Percentiles rank a stretch among this genome's conserved stretches.
These are phyloP conservation scores for Chaetomium sp. DNA, from an alignment of 2,329 filamentous ascomycete genomes.

Conservation along the genomic window DNA sequence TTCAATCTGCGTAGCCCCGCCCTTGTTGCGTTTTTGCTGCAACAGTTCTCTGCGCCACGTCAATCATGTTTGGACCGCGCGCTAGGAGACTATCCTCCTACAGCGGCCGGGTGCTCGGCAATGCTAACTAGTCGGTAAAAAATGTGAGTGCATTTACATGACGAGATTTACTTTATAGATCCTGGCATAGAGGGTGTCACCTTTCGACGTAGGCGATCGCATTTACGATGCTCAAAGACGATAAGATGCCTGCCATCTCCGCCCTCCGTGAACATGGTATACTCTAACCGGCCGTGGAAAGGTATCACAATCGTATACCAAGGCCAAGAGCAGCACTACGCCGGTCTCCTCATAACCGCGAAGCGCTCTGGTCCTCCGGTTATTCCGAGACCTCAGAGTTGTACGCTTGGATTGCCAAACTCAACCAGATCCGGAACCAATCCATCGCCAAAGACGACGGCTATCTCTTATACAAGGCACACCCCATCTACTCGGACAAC, in stretches of 20 bases:
- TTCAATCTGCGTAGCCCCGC: neutral
- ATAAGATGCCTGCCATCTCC: slow-evolving; percentile 7
- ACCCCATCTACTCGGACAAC: slow-evolving; percentile 44
- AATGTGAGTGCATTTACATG: slow-evolving; percentile 41
- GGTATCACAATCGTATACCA: slow-evolving; percentile 61
- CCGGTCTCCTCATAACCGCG: slow-evolving; percentile 52
- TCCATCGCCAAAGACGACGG: slow-evolving; percentile 43
- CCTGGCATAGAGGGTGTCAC: neutral
- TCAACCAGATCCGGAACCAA: slow-evolving; percentile 55
- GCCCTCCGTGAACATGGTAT: neutral
- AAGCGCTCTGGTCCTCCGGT: slow-evolving; percentile 52
- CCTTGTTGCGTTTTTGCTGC: neutral
- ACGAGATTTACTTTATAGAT: neutral
- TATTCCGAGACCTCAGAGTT: slow-evolving; percentile 48
- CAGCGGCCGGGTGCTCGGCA: neutral
- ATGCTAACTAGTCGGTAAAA: slow-evolving; percentile 41
- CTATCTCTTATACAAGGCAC: slow-evolving; percentile 46
- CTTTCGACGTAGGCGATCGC: slow-evolving; percentile 44
- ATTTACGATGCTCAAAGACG: slow-evolving; percentile 57
- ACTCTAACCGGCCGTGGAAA: neutral
- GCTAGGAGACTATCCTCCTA: neutral
- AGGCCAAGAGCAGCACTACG: slow-evolving; percentile 59
- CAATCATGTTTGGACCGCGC: neutral
- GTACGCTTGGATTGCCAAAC: slow-evolving; percentile 48
- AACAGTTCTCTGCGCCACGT: neutral